Percentiles rank a stretch among this genome's conserved stretches.
Evolutionary conservation across 2,329 filamentous ascomycete genomes (phyloP).

Genomic region (Xenoacremonium recifei): DNA sequence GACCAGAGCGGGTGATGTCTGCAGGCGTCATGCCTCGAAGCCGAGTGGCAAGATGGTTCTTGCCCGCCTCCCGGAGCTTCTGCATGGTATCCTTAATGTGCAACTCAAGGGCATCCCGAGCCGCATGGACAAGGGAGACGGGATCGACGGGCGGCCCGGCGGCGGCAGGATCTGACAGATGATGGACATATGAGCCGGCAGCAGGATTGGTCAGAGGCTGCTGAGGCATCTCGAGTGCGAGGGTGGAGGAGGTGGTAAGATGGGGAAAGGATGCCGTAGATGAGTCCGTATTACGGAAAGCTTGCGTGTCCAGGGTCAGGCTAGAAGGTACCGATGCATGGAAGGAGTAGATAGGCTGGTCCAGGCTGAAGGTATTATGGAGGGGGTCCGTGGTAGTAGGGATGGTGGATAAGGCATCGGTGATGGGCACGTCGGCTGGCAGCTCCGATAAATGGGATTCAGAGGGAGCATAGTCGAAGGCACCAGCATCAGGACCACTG

Average conservation of each 20-base stretch:
- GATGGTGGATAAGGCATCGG: slow-evolving; percentile 28
- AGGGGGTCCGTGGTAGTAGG: slow-evolving; percentile 24
- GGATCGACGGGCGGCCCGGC: slow-evolving; percentile 25
- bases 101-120: slow-evolving; percentile 45
- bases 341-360: slow-evolving; percentile 37
- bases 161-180: slow-evolving; percentile 18
- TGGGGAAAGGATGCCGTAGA: slow-evolving; percentile 37
- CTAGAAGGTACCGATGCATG: slow-evolving; percentile 27
- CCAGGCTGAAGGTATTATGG: slow-evolving; percentile 27
- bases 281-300: no score
- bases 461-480: slow-evolving; percentile 28
- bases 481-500: slow-evolving; percentile 16
- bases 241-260: slow-evolving; percentile 30
- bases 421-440: slow-evolving; percentile 39
- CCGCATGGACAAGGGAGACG: slow-evolving; percentile 38
- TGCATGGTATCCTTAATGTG: slow-evolving; percentile 44
- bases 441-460: slow-evolving; percentile 39
- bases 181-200: no score
- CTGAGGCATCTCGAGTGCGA: slow-evolving; percentile 14
- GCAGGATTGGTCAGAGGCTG: no score
- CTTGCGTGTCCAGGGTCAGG: not conserved
- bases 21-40: slow-evolving; percentile 39
- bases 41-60: slow-evolving; percentile 42
- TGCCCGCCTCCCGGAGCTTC: slow-evolving; percentile 39
- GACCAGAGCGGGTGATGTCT: slow-evolving; percentile 40